These are phyloP conservation scores for Neonectria ditissima DNA, from an alignment of 2,329 filamentous ascomycete species.

Conservation along the genomic window DNA sequence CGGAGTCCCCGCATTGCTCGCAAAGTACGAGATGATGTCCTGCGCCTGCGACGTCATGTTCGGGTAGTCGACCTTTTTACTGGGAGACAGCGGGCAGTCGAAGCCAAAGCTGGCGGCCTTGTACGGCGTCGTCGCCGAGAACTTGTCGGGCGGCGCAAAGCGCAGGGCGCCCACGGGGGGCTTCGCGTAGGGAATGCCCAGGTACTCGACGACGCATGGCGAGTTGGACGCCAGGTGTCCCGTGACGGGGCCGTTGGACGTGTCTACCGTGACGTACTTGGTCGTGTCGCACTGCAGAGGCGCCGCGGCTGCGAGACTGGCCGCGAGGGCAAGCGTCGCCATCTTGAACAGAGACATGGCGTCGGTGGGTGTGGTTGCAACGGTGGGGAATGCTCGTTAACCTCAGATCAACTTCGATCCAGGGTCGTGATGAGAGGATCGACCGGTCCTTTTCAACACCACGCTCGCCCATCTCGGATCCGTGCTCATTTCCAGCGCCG, in stretches of 20 bases:
- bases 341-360: constrained; percentile 26
- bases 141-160: constrained; percentile 50
- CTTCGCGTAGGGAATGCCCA: constrained; percentile 56
- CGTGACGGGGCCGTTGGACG: constrained; percentile 49
- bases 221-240: constrained; percentile 49
- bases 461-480: neutral
- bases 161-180: constrained; percentile 52
- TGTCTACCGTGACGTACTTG: constrained; percentile 43
- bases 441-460: neutral
- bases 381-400: neutral
- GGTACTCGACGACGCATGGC: constrained; percentile 51
- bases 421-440: neutral
- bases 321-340: constrained; percentile 25
- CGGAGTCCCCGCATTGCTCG: constrained; percentile 29
- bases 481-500: neutral
- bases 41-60: constrained; percentile 36
- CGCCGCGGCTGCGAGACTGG: constrained; percentile 20
- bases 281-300: constrained; percentile 28
- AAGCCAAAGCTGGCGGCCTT: constrained; percentile 30
- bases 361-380: neutral
- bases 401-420: neutral
- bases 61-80: constrained; percentile 37
- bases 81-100: constrained; percentile 35
- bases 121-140: constrained; percentile 30
- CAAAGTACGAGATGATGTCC: constrained; percentile 37